These are phyloP conservation scores for Metarhizium guizhouense DNA, from an alignment of 2,329 filamentous ascomycete genomes.

Conservation along the genomic window DNA sequence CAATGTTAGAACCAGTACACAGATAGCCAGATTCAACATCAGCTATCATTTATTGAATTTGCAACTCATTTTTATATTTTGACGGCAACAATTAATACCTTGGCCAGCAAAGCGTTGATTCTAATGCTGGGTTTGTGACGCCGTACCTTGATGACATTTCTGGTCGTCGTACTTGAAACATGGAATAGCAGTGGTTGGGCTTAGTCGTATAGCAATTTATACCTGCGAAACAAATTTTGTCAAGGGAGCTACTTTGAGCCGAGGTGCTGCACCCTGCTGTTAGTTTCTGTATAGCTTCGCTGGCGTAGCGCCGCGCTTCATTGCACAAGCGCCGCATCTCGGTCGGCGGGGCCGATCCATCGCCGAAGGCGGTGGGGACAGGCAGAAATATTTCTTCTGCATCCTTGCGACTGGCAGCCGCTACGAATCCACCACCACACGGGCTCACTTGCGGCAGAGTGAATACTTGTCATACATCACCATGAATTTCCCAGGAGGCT, in stretches of 20 bases:
- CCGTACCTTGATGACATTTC: no score
- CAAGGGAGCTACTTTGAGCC: not conserved
- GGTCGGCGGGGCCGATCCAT: not conserved
- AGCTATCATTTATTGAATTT: no score
- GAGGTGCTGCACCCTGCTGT: not conserved
- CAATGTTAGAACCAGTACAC: no score
- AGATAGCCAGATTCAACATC: no score
- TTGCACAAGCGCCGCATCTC: not conserved
- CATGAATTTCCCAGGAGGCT: conserved; percentile 32
- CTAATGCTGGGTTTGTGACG: no score
- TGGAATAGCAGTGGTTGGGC: not conserved
- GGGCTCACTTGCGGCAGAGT: not conserved
- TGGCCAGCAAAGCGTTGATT: no score
- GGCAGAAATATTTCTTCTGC: conserved; percentile 31
- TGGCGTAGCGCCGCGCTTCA: not conserved
- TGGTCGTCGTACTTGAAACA: not conserved
- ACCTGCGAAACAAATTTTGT: no score
- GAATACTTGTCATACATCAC: not conserved
- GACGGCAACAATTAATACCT: no score
- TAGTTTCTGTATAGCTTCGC: no score
- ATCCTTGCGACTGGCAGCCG: conserved; percentile 7
- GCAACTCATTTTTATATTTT: no score
- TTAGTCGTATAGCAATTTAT: not conserved
- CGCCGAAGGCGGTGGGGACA: conserved; percentile 22
- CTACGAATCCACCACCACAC: not conserved